phyloP scores from a whole-genome alignment of 2,329 filamentous ascomycete species.

The Sarocladiaceae sp. region DNA sequence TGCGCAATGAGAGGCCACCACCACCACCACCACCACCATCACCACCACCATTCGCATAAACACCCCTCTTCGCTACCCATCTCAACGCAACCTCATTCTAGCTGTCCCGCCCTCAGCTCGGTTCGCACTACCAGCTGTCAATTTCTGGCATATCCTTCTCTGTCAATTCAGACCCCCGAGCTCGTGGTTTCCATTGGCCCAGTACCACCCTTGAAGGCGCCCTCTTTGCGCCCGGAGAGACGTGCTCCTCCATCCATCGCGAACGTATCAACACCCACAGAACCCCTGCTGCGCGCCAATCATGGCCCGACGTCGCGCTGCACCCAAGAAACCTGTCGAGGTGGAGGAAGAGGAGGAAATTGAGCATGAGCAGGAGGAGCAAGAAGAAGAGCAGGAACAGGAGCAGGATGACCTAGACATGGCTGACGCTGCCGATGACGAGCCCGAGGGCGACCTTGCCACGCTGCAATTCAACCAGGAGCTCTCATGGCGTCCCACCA shows the following conservation, averaged over 20 bases:
- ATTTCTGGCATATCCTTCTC: too few species aligned
- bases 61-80: too few species aligned
- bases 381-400: conserved; percentile 10
- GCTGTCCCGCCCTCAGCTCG: too few species aligned
- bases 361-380: conserved; percentile 9
- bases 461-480: conserved; percentile 75
- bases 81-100: too few species aligned
- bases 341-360: conserved; percentile 11
- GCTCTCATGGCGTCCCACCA: conserved; percentile 86
- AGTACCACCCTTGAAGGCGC: neutral
- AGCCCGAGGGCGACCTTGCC: conserved; percentile 19
- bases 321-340: conserved; percentile 6
- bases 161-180: too few species aligned
- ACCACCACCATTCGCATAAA: too few species aligned
- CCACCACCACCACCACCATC: too few species aligned
- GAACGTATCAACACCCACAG: too few species aligned
- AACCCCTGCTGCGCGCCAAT: neutral
- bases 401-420: conserved; percentile 11
- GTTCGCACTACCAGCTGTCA: too few species aligned
- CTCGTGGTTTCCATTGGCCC: neutral
- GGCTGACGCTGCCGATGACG: conserved; percentile 17
- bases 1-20: too few species aligned
- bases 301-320: conserved; percentile 9
- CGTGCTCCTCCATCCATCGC: neutral
- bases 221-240: conserved; percentile 3